Base-by-base conservation (phyloP, 225 moss, liverwort and hornwort species). In the Pseudoscleropodium purum region DNA sequence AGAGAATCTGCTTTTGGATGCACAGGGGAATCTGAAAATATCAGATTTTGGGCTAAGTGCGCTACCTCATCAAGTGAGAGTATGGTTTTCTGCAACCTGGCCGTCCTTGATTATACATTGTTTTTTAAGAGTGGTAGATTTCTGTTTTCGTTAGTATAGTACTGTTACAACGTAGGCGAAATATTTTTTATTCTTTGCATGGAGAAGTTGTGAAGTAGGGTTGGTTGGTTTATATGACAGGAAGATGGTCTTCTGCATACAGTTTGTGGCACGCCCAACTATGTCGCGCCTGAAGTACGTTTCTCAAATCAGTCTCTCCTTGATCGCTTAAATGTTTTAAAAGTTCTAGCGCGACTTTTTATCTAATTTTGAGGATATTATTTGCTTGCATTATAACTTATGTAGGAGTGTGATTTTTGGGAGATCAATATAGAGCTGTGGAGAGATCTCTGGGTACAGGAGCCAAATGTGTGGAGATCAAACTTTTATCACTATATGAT, bases 11-110 rank as follows among this genome's bases (percentile, higher is more conserved):
- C 94, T 98, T 31, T 90, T 97, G 75, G 97, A 96, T 92, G 91
- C 96, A 11, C 91, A 90, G 59, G 96, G 96, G 26, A 91, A 91
- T 81, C 90, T 98, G 63, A 97, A 97, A 93, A 93, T 97, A 49
- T 97, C 96, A 66, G 96, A 98, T 91, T 98, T 98, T 90, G 98
- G 98, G 62, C 92, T 98, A 54, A 98, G 96, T 94, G 96, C 97
- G 31, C 88, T 98, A 75, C 96, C 97, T 81, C 97, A 97, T 67
- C 98, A 98, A 94, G 90, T 97, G 78, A 94, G 97, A 94, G 96
- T 98, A 96, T 73, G 91, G 52, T 26, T 39, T 79, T 87, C 81
- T 81, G 67, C 49, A 84, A 75, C 79, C 30, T 39, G 47, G 21
- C 51, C 29, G 6, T 73, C 79, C 49, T 85, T 60, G 31, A 82